Conservation (phyloP, 129 eudicot species). For the Tagetes erecta region DNA sequence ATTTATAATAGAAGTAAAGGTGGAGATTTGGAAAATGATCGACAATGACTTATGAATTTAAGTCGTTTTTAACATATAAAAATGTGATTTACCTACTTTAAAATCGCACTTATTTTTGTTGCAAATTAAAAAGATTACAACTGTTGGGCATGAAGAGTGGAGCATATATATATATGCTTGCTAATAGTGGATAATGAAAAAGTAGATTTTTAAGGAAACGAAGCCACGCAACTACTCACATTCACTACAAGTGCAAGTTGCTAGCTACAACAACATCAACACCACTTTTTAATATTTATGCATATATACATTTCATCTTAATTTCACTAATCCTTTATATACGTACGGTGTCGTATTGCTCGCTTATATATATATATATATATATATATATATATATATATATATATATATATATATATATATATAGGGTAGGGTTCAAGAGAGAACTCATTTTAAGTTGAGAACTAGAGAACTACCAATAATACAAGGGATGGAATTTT, state of each 20-base stretch:
- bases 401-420: no score
- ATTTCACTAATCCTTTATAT: neutral
- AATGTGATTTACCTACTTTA: constrained; percentile 35
- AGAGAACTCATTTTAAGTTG: no score
- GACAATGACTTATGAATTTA: constrained; percentile 21
- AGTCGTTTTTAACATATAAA: constrained; percentile 15
- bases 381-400: no score
- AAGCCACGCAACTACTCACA: constrained; percentile 28
- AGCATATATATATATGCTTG: neutral
- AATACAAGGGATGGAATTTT: no score
- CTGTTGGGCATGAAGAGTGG: constrained; percentile 29
- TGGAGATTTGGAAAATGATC: neutral
- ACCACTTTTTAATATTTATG: neutral
- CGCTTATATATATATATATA: neutral
- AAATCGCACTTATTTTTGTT: constrained; percentile 18
- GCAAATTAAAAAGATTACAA: constrained; percentile 29
- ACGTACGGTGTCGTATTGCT: constrained; percentile 35
- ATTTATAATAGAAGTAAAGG: no score
- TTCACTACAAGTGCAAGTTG: constrained; percentile 16
- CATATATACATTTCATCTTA: neutral
- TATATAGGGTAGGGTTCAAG: no score
- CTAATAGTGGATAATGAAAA: constrained; percentile 31
- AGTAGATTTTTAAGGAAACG: constrained; percentile 22
- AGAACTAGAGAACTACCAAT: no score
- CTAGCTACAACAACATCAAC: constrained; percentile 20